Percentiles rank a stretch among this genome's conserved stretches.
Evolutionary conservation across 176 grass and related monocot species (phyloP).

Genomic region (Zoysia pacifica): DNA sequence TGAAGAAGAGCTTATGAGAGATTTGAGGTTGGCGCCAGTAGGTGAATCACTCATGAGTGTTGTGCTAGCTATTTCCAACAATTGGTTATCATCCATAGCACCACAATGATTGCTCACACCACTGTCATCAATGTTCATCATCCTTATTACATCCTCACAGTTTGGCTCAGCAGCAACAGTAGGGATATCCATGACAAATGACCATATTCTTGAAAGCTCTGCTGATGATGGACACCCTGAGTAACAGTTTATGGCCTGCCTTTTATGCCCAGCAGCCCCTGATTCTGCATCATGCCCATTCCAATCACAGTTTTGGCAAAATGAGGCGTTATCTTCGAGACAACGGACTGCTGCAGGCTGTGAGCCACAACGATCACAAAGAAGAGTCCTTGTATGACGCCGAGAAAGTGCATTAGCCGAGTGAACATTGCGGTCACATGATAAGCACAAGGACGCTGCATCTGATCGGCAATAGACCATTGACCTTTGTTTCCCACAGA

Average conservation of each 20-base stretch:
- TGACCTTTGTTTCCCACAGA: conserved; percentile 74
- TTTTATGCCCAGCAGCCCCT: conserved; percentile 63
- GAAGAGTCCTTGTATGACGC: conserved; percentile 79
- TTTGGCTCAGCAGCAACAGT: conserved; percentile 55
- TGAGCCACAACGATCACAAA: conserved; percentile 72
- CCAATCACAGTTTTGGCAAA: conserved; percentile 93
- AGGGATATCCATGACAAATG: conserved; percentile 66
- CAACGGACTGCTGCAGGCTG: conserved; percentile 75
- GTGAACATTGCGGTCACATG: conserved; percentile 84
- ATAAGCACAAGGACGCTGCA: conserved; percentile 78
- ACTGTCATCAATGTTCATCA: conserved; percentile 83
- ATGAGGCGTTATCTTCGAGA: conserved; percentile 60
- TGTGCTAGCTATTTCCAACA: conserved; percentile 49
- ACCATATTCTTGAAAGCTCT: conserved; percentile 85
- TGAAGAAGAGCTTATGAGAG: conserved; percentile 51
- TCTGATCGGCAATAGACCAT: conserved; percentile 94
- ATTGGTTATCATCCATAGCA: conserved; percentile 42
- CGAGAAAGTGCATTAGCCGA: conserved; percentile 83
- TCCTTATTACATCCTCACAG: conserved; percentile 66
- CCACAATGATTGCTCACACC: conserved; percentile 32
- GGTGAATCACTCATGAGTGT: conserved; percentile 43
- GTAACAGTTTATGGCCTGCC: conserved; percentile 82
- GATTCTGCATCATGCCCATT: conserved; percentile 60
- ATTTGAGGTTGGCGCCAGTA: conserved; percentile 33
- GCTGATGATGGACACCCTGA: conserved; percentile 78